Evolutionary conservation across 345 rosid species (phyloP).

Genomic region (Fremontodendron californicum): DNA sequence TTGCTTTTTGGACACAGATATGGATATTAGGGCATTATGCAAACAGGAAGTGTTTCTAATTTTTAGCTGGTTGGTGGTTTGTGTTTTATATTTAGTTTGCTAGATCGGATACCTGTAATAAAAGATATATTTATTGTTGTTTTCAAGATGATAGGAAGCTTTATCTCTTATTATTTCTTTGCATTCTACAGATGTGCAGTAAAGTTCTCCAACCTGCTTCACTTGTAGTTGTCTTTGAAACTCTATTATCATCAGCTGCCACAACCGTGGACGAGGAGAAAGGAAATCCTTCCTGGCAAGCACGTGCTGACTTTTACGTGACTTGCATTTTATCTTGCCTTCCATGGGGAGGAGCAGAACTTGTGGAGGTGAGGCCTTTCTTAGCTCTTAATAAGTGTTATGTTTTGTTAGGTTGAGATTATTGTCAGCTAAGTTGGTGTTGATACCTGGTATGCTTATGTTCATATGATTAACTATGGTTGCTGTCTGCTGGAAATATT

Average conservation of each 20-base stretch:
- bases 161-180: not conserved
- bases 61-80: not conserved
- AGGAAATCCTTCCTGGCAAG: slow-evolving; percentile 97
- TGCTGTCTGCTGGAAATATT: not conserved
- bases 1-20: not conserved
- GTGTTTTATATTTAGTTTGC: not conserved
- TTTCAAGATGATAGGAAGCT: not conserved
- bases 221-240: slow-evolving; percentile 75
- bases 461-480: not conserved
- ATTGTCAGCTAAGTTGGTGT: slow-evolving; percentile 10
- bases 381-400: slow-evolving; percentile 3
- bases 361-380: slow-evolving; percentile 62
- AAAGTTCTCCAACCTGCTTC: slow-evolving; percentile 93
- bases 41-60: not conserved
- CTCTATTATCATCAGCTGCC: slow-evolving; percentile 90
- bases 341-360: slow-evolving; percentile 98
- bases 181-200: slow-evolving; percentile 70
- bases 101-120: not conserved
- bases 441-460: not conserved
- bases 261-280: slow-evolving; percentile 95
- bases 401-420: slow-evolving; percentile 11
- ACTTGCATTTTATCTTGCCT: slow-evolving; percentile 87
- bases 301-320: slow-evolving; percentile 89
- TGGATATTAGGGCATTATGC: not conserved
- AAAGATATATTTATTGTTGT: not conserved